These are phyloP conservation scores for Symbiodinium natans DNA, from an alignment of 73 alveolate species.

Conservation along the genomic window DNA sequence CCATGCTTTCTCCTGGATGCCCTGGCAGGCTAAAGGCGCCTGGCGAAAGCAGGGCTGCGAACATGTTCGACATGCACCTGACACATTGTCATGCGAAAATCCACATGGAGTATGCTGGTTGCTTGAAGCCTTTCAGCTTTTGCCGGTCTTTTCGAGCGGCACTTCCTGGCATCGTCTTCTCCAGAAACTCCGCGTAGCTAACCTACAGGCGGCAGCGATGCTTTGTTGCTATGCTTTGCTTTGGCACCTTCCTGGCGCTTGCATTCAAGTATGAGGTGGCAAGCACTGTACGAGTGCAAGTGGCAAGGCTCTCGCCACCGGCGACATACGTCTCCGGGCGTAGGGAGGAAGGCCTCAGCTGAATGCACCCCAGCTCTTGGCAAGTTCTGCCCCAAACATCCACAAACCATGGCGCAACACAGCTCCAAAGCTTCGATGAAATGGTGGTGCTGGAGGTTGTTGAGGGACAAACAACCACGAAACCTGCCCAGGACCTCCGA, in stretches of 20 bases:
- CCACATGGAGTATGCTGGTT: too few species aligned
- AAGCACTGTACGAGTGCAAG: too few species aligned
- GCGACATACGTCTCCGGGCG: neutral
- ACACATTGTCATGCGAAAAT: too few species aligned
- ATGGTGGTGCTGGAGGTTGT: neutral
- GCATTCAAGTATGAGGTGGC: neutral
- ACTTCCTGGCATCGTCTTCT: slow-evolving; percentile 44
- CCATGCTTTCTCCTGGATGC: slow-evolving; percentile 45
- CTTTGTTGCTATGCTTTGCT: neutral
- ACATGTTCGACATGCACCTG: neutral
- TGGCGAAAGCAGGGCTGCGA: neutral
- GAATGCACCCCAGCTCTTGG: neutral
- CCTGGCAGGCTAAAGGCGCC: slow-evolving; percentile 57
- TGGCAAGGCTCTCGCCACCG: neutral
- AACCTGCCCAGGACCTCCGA: neutral
- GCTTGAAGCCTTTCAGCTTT: slow-evolving; percentile 4
- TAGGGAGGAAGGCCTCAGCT: neutral
- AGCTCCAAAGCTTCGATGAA: neutral
- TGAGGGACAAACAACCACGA: neutral
- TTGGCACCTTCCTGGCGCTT: too few species aligned
- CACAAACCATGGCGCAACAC: too few species aligned
- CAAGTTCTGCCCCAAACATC: too few species aligned
- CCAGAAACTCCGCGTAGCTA: slow-evolving; percentile 73
- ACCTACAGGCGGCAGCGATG: slow-evolving; percentile 4
- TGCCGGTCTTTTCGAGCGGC: slow-evolving; percentile 60